phyloP scores from a whole-genome alignment of 805 yeast genomes.

The Teunomyces atbi region DNA sequence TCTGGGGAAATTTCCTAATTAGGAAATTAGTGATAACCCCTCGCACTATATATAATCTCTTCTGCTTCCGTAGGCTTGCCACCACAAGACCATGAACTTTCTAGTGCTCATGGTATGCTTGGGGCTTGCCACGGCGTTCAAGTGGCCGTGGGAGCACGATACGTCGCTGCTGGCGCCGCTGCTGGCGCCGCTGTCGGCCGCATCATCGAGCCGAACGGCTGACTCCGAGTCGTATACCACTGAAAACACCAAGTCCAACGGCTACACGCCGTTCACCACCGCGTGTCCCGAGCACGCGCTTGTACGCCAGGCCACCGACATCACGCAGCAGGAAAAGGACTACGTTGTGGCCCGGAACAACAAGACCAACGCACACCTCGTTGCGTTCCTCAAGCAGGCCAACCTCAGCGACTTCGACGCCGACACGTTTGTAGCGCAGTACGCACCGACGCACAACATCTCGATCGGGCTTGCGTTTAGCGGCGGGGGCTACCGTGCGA shows the following conservation, averaged over 20 bases:
- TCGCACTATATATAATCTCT: no score
- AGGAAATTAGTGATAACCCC: neutral
- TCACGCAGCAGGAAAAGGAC: slow-evolving; percentile 23
- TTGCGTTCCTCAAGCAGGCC: slow-evolving; percentile 29
- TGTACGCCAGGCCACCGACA: slow-evolving; percentile 25
- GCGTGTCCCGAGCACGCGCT: slow-evolving; percentile 28
- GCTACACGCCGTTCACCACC: slow-evolving; percentile 30
- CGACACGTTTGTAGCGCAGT: slow-evolving; percentile 21
- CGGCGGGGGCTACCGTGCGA: slow-evolving; percentile 39
- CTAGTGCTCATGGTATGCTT: slow-evolving; percentile 1
- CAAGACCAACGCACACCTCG: slow-evolving; percentile 28
- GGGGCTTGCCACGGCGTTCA: slow-evolving; percentile 10
- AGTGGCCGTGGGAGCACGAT: slow-evolving; percentile 22
- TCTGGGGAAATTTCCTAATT: neutral
- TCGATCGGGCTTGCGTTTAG: slow-evolving; percentile 32
- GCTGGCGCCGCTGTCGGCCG: neutral
- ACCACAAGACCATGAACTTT: neutral
- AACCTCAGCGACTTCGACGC: slow-evolving; percentile 34
- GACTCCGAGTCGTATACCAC: slow-evolving; percentile 6
- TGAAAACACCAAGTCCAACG: slow-evolving; percentile 12
- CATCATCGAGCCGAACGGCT: neutral
- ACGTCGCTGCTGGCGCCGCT: neutral
- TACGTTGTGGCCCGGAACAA: slow-evolving; percentile 26
- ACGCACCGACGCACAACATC: slow-evolving; percentile 22
- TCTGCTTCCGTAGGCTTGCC: neutral